Conservation (phyloP, 2,329 filamentous ascomycete species). For the Hortaea werneckii region DNA sequence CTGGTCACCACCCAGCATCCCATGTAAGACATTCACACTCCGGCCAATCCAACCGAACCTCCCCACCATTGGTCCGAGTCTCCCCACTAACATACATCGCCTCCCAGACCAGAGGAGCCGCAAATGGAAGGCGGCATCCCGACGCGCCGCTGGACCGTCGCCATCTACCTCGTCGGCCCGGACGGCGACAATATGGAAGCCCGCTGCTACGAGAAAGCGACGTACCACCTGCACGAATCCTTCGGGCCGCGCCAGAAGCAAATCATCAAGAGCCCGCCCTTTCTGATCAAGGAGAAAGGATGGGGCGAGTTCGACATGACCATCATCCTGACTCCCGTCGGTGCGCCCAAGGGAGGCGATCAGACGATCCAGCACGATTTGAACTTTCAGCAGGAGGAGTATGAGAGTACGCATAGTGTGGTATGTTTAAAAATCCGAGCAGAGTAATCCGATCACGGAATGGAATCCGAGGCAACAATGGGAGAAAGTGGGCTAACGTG, state of each 20-base stretch:
- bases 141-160: conserved; percentile 85
- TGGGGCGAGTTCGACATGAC: conserved; percentile 98
- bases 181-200: conserved; percentile 75
- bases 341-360: conserved; percentile 67
- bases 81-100: conserved; percentile 32
- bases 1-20: conserved; percentile 85
- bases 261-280: conserved; percentile 75
- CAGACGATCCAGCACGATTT: conserved; percentile 75
- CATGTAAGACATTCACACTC: conserved; percentile 51
- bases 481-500: background rate
- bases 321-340: conserved; percentile 67
- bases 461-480: background rate
- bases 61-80: background rate
- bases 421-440: conserved; percentile 33
- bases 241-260: conserved; percentile 75
- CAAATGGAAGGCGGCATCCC: conserved; percentile 68
- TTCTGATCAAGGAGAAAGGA: conserved; percentile 83
- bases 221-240: conserved; percentile 87
- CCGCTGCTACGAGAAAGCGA: conserved; percentile 80
- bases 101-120: conserved; percentile 59
- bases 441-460: background rate
- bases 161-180: conserved; percentile 74
- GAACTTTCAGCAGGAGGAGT: conserved; percentile 73
- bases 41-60: background rate
- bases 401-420: conserved; percentile 72